Base-by-base conservation (phyloP, 371 early-diverging fungal genomes). In the Actinomucor elegans region DNA sequence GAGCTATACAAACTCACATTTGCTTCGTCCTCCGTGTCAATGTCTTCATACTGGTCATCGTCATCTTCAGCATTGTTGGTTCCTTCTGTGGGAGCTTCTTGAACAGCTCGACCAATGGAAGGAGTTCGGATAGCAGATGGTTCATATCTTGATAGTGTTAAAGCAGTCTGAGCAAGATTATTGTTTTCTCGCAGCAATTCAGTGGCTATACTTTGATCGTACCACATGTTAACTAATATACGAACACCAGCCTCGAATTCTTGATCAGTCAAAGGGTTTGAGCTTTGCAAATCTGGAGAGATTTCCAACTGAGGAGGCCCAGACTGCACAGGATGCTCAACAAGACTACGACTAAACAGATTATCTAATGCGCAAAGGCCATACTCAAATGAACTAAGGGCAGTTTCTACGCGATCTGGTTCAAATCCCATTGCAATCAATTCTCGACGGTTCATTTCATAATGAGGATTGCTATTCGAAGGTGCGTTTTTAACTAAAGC, bases 331-430 rank as follows among this genome's bases (percentile, higher is more conserved):
- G 54, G 24, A 18, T 43, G 54, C 17, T 53, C 36, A 7, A 59
- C 49, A 10, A 56, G 36, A 15, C 47, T 91, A 54, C 94, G 88
- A 17, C 81, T 84, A 24, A 96, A 68, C n/a, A 97, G 67, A 47
- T 92, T 92, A 41, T 97, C 94, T 0, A 94, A 83, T 0, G 98
- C 97, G 15, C 93, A 80, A 9, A 80, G 77, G 1, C 94, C 72
- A 46, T 94, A 94, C n/a, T 69, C 71, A 49, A 83, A 85, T 1
- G 91, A 81, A 21, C 76, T 63, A 43, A 96, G 69, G 0, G 96
- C 96, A 24, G 68, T 70, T 47, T 88, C 90, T 0, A 94, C 92
- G 3, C 88, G 88, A 1, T 73, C 69, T 7, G 88, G 79, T 3
- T 88, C 77, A 70, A 94, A 97, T 0, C 98, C 98, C 94, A 96